Percentiles rank a stretch among this genome's conserved stretches.
These are phyloP conservation scores for Corymbia calophylla DNA, from an alignment of 441 rosid genomes.

Conservation along the genomic window DNA sequence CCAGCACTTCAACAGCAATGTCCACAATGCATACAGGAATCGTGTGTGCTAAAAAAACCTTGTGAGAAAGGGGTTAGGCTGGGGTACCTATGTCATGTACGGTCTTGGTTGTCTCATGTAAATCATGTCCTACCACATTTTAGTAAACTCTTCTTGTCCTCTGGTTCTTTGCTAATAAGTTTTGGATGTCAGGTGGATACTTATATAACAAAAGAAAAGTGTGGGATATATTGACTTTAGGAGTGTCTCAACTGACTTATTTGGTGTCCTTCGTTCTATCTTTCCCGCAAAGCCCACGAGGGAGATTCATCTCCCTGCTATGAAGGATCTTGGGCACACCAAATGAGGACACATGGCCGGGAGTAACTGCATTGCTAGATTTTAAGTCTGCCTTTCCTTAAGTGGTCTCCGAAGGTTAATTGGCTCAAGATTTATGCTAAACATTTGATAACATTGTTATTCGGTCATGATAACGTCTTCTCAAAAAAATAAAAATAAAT, in stretches of 20 bases:
- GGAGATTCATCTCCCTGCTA: background rate
- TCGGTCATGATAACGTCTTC: background rate
- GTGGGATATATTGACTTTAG: background rate
- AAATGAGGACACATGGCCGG: no score
- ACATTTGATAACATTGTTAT: background rate
- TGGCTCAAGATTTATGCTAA: background rate
- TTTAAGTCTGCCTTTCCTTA: slow-evolving; percentile 90
- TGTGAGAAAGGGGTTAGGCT: background rate
- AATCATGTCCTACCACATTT: background rate
- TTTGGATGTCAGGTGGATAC: background rate
- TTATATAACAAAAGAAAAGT: background rate
- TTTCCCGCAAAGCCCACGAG: background rate
- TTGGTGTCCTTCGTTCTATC: background rate
- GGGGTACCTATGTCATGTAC: slow-evolving; percentile 38
- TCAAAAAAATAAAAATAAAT: no score
- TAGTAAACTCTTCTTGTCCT: background rate
- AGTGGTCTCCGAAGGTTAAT: slow-evolving; percentile 81
- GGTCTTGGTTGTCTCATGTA: background rate
- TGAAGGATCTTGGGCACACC: no score
- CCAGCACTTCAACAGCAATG: no score
- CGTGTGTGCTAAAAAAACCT: no score
- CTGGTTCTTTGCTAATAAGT: background rate
- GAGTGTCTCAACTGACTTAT: background rate
- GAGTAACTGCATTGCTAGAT: slow-evolving; percentile 92
- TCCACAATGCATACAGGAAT: no score